phyloP scores from a whole-genome alignment of 805 yeast species.

The Saccharomycopsis babjevae region DNA sequence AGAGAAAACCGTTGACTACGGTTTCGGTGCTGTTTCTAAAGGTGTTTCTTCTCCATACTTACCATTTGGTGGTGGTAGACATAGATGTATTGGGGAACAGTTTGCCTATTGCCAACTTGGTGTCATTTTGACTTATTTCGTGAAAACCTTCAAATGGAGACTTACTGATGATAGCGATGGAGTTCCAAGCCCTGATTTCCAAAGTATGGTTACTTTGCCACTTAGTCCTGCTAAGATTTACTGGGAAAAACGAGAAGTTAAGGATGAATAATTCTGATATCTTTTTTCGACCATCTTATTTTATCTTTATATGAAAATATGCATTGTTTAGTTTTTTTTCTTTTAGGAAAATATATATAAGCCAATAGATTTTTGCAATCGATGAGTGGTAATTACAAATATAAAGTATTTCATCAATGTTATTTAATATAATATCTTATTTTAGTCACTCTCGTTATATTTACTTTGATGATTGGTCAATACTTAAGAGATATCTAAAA shows the following conservation, averaged over 20 bases:
- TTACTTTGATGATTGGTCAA: too few species aligned
- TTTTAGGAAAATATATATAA: not conserved
- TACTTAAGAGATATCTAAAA: too few species aligned
- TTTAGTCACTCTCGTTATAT: too few species aligned
- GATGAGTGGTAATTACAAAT: too few species aligned
- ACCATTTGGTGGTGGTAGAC: slow-evolving; percentile 99
- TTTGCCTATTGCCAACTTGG: slow-evolving; percentile 94
- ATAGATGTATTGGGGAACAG: slow-evolving; percentile 98
- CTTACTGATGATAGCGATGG: slow-evolving; percentile 40
- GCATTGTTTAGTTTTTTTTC: not conserved
- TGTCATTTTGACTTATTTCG: slow-evolving; percentile 62
- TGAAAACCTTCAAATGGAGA: slow-evolving; percentile 72
- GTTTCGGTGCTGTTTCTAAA: slow-evolving; percentile 93
- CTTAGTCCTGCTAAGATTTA: slow-evolving; percentile 57
- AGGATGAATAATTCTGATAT: slow-evolving; percentile 6
- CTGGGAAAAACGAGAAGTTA: slow-evolving; percentile 56
- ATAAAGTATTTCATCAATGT: too few species aligned
- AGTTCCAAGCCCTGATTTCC: slow-evolving; percentile 65
- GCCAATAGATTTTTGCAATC: too few species aligned
- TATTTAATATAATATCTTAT: too few species aligned
- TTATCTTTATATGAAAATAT: not conserved
- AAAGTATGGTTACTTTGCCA: slow-evolving; percentile 91
- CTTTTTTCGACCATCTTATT: not conserved
- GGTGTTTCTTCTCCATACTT: slow-evolving; percentile 94
- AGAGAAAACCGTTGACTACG: slow-evolving; percentile 62